Evolutionary conservation across 1,284 basidiomycete genomes (phyloP), one percentile per base, ranked within the genome.

Genomic region (Melanopsichium pennsylvanicum): DNA sequence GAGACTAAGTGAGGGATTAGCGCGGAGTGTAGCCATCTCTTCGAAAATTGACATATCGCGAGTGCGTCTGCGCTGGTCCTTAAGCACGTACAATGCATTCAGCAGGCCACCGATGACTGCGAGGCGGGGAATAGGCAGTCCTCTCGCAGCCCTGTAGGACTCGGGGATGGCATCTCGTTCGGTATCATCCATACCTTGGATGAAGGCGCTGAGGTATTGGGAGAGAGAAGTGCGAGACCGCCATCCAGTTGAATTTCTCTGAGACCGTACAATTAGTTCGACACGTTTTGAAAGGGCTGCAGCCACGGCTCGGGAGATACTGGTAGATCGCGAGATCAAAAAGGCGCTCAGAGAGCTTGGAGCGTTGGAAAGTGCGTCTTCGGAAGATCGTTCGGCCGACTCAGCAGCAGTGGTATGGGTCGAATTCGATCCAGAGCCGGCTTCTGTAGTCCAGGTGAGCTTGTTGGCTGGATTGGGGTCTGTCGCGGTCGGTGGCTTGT

Each of bases 21-120:
- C 36, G 3, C 60, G 59, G 15, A 69, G 25, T 8, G 66, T 60
- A 11, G 66, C 66, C 50, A 69, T 56, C 51, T 69, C 66, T 27
- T 69, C 66, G 11, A 69, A 43, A 19, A 63, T 56, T 23, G 66
- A 69, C 66, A 69, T 69, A 35, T 63, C 54, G 3, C 60, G 34
- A 6, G 47, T 43, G 32, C 60, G 54, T 22, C 29, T 56, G 21
- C 68, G 45, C 44, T 74, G 71, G 10, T 62, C 71, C n/a, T 70
- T 68, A 23, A 70, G 69, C 2, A 62, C 22, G 36, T 72, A 61
- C 9, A 80, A 50, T 4, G 76, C 76, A 12, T 64, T 69, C 10
- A 80, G 57, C 0, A 80, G 59, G 5, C 78, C 78, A 1, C 72
- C 69, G 31, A 74, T 56, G 15, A 79, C 48, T 15, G 77, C 62